A percentile compares a stretch with the other conserved stretches of the same genome.
These are phyloP conservation scores for Cyberlindnera lachancei DNA, from an alignment of 805 yeast species.

Conservation along the genomic window DNA sequence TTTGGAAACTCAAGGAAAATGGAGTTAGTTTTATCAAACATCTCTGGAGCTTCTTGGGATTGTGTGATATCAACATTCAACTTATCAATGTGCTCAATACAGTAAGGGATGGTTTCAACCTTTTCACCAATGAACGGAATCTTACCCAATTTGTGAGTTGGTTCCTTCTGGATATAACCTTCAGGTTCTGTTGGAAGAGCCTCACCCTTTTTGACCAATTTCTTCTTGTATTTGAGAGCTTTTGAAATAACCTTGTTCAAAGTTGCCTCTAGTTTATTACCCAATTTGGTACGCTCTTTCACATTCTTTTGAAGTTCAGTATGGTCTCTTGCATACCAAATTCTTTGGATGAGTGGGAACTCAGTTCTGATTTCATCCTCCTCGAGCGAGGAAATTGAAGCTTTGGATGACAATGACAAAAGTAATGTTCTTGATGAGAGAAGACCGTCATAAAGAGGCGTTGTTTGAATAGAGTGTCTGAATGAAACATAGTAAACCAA, in stretches of 20 bases:
- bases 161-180: conserved; percentile 75
- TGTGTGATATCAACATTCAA: conserved; percentile 57
- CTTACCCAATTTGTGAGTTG: conserved; percentile 63
- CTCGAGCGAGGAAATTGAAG: conserved; percentile 33
- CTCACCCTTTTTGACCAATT: conserved; percentile 50
- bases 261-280: conserved; percentile 57
- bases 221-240: conserved; percentile 48
- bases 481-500: conserved; percentile 61
- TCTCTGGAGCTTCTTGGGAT: conserved; percentile 33
- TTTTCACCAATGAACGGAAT: conserved; percentile 70
- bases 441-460: conserved; percentile 65
- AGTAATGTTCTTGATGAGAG: conserved; percentile 66
- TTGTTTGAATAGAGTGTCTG: conserved; percentile 66
- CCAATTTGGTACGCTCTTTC: conserved; percentile 56
- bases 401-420: conserved; percentile 51
- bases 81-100: conserved; percentile 58
- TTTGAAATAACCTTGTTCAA: conserved; percentile 52
- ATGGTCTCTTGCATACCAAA: conserved; percentile 61
- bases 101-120: conserved; percentile 76
- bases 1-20: conserved; percentile 62
- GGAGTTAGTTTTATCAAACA: conserved; percentile 50
- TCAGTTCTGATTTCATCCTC: conserved; percentile 45
- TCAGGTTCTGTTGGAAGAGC: conserved; percentile 46
- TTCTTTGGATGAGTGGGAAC: conserved; percentile 55
- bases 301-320: conserved; percentile 46